Base-by-base conservation (phyloP, 495 filamentous ascomycete species). In the Aspergillus cristatus region DNA sequence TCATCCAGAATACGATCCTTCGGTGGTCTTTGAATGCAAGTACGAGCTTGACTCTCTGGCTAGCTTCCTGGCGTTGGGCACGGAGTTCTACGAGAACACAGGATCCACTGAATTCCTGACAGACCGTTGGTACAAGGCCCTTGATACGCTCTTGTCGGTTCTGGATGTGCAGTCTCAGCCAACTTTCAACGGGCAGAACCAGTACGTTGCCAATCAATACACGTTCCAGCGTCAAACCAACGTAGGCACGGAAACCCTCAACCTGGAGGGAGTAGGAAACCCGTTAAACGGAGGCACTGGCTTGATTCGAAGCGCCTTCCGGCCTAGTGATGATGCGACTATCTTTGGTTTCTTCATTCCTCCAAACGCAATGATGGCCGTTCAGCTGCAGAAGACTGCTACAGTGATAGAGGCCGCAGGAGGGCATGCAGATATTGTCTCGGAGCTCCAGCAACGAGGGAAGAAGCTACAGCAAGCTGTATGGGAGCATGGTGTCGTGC, bases 11-110 rank as follows among this genome's bases (percentile, higher is more conserved):
- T 96, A 91, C 51, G 86, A 95, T 48, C 81, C 79, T 6, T 74
- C 74, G 0, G 73, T 76, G 35, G 91, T 99, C 7, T 99, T 91
- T 50, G 91, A 99, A 57, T 99, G 91, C 73, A 99, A 99, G 62
- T 99, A 96, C 60, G 91, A 99, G 63, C 75, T 99, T 5, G 91
- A 99, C 58, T 96, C 89, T 1, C 72, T 99, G 0, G 91, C 88
- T 3, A 77, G 86, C 54, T 99, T 99, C 62, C 77, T 99, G 10
- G 72, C 82, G 3, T 63, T 99, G 28, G 76, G 72, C 1, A 95
- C 90, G 43, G 77, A 91, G 32, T 99, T 94, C 65, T 67, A 91
- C 55, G 75, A 82, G 14, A 73, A 81, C 51, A 94, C 87, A 1
- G 72, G 71, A 10, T 89, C 83, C 10, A 82, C 63, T 4, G 80